A percentile compares a stretch with the other conserved stretches of the same genome.
Conservation (phyloP, 2,329 filamentous ascomycete genomes). For the Aspergillus brasiliensis region DNA sequence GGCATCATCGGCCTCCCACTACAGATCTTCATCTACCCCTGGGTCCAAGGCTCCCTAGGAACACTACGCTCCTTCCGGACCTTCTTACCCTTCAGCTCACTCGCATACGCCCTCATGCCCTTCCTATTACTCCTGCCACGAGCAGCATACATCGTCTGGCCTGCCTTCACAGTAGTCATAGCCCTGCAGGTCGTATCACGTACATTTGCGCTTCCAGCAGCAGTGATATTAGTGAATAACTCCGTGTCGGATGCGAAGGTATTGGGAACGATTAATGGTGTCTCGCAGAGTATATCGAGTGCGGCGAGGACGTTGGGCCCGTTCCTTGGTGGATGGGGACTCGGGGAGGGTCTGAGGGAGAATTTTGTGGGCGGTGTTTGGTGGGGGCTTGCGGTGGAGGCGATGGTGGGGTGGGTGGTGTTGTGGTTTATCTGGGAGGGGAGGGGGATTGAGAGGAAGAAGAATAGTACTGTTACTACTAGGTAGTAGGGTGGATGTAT, state of each 20-base stretch:
- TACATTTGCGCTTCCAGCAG: conserved; percentile 66
- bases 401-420: conserved; percentile 59
- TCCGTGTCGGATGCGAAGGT: conserved; percentile 59
- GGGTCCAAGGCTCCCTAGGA: conserved; percentile 66
- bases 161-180: conserved; percentile 64
- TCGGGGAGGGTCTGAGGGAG: conserved; percentile 55
- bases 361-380: conserved; percentile 60
- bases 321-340: conserved; percentile 56
- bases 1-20: conserved; percentile 74
- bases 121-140: conserved; percentile 71
- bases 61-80: conserved; percentile 68
- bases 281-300: conserved; percentile 59
- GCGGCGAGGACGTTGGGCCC: conserved; percentile 60
- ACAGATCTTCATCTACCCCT: conserved; percentile 71
- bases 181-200: conserved; percentile 71
- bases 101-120: conserved; percentile 69
- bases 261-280: conserved; percentile 60
- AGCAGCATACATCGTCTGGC: conserved; percentile 59
- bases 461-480: conserved; percentile 18
- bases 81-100: conserved; percentile 70
- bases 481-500: background rate
- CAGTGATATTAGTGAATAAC: conserved; percentile 64
- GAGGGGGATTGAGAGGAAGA: conserved; percentile 58
- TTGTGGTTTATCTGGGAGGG: conserved; percentile 67
- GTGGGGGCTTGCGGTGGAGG: conserved; percentile 59